Evolutionary conservation across 2,329 filamentous ascomycete genomes (phyloP).

Genomic region (Didymella pomorum): DNA sequence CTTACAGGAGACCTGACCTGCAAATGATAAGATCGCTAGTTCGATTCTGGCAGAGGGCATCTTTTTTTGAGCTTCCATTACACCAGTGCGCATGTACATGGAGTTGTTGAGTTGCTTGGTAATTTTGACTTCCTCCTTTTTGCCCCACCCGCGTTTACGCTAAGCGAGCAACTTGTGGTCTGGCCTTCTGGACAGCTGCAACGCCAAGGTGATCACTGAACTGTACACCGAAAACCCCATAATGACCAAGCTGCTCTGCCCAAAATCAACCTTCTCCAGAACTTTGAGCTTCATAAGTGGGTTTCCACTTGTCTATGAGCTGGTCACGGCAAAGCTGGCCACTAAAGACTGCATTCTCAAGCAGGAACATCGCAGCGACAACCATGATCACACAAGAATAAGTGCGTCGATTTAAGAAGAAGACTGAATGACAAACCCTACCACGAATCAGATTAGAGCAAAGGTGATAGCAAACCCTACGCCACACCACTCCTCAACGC

Average conservation of each 20-base stretch:
- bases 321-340: too few relatives aligned
- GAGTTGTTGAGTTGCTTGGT: neutral
- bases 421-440: too few relatives aligned
- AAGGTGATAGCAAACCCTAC: neutral
- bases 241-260: too few relatives aligned
- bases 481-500: slow-evolving; percentile 27
- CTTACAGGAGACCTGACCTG: neutral
- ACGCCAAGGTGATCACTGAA: neutral
- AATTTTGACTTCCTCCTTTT: neutral
- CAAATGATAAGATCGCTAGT: slow-evolving; percentile 25
- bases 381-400: too few relatives aligned
- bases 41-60: slow-evolving; percentile 23
- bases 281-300: too few relatives aligned
- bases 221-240: too few relatives aligned
- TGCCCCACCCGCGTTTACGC: slow-evolving; percentile 2
- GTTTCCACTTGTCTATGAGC: too few relatives aligned
- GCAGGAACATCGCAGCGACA: too few relatives aligned
- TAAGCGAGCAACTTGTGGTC: slow-evolving; percentile 10
- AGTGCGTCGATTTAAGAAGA: too few relatives aligned
- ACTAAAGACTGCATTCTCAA: too few relatives aligned
- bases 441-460: too few relatives aligned
- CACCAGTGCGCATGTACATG: neutral
- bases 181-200: neutral
- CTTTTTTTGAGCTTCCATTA: slow-evolving; percentile 2
- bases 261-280: too few relatives aligned